These are phyloP conservation scores for Xylaria digitata DNA, from an alignment of 2,329 filamentous ascomycete species.

Conservation along the genomic window DNA sequence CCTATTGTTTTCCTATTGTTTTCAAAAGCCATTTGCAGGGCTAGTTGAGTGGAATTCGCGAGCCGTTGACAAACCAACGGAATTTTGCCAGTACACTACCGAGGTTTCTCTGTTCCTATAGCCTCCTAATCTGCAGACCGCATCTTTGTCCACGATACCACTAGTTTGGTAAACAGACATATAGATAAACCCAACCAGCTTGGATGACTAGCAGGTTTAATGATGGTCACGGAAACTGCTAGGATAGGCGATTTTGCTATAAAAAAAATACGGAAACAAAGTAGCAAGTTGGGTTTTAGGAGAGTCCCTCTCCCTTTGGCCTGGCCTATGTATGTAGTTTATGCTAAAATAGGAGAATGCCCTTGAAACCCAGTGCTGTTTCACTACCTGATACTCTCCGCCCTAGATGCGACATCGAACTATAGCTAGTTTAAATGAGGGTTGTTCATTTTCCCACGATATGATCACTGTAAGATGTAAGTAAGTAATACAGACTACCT, in stretches of 20 bases:
- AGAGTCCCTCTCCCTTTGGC: neutral
- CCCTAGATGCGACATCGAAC: neutral
- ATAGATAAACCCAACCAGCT: constrained; percentile 22
- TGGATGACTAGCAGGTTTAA: constrained; percentile 19
- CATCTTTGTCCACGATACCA: neutral
- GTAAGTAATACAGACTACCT: too few species aligned
- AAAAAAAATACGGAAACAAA: constrained; percentile 9
- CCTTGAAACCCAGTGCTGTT: neutral
- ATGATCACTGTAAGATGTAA: neutral
- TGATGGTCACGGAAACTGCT: neutral
- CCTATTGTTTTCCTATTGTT: neutral
- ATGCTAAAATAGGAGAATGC: neutral
- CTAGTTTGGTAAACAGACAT: constrained; percentile 1
- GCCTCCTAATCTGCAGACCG: neutral
- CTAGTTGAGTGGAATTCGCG: neutral
- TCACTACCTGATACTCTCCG: neutral
- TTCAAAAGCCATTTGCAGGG: neutral
- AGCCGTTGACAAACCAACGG: too few species aligned
- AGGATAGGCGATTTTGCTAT: constrained; percentile 24
- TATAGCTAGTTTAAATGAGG: neutral
- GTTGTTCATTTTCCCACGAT: neutral
- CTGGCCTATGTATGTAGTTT: constrained; percentile 12
- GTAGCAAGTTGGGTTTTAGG: neutral
- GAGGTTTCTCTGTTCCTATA: neutral
- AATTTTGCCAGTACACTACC: too few species aligned